Evolutionary conservation across 208 protist genomes (phyloP).

Genomic region (Balamuthia mandrillaris): DNA sequence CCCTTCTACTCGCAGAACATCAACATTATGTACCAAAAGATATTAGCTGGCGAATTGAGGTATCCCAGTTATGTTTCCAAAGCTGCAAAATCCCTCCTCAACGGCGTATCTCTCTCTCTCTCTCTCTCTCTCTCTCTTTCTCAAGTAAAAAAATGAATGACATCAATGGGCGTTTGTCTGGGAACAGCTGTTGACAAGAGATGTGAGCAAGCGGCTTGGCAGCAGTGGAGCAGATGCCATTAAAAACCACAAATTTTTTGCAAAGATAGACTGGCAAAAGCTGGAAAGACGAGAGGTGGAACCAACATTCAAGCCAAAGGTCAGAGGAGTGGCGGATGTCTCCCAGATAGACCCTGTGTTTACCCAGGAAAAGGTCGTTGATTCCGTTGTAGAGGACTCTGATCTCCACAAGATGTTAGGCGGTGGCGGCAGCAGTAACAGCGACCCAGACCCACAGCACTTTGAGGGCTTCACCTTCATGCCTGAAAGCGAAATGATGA

Average conservation of each 20-base stretch:
- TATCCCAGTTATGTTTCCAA: slow-evolving; percentile 45
- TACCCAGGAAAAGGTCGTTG: slow-evolving; percentile 46
- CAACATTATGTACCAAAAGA: slow-evolving; percentile 66
- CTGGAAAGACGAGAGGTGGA: slow-evolving; percentile 51
- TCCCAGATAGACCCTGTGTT: slow-evolving; percentile 55
- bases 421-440: neutral
- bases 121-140: too few species aligned
- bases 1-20: slow-evolving; percentile 62
- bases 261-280: slow-evolving; percentile 61
- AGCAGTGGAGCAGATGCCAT: slow-evolving; percentile 16
- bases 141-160: too few species aligned
- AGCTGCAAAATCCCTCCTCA: slow-evolving; percentile 45
- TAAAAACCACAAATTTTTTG: slow-evolving; percentile 57
- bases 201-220: slow-evolving; percentile 43
- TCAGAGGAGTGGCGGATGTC: slow-evolving; percentile 44
- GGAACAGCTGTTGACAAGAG: slow-evolving; percentile 43
- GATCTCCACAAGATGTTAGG: neutral
- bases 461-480: slow-evolving; percentile 13
- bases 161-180: neutral
- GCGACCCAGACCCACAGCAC: too few species aligned
- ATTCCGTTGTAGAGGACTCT: slow-evolving; percentile 17
- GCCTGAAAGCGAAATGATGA: neutral
- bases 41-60: slow-evolving; percentile 47
- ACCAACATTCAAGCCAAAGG: slow-evolving; percentile 62
- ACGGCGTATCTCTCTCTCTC: neutral